Base-by-base conservation (phyloP, 1,284 basidiomycete genomes). In the Cryptococcus amylolentus region DNA sequence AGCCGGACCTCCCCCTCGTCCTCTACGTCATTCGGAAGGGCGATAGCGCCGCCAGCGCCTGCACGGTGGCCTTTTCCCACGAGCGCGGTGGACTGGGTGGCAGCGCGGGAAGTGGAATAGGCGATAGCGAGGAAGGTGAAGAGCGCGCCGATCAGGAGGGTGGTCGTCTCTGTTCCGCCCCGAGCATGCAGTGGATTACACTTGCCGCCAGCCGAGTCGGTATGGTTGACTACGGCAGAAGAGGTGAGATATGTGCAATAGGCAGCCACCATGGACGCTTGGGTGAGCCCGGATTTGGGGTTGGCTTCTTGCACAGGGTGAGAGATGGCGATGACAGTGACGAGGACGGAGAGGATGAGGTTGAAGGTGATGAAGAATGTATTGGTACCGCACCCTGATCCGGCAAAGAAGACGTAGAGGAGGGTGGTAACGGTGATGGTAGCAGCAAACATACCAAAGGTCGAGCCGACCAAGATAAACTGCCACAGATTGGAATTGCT, bases 101-200 rank as follows among this genome's bases (percentile, higher is more conserved):
- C 95, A 2, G 96, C 95, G 47, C 96, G 83, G 23, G 88, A 91
- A 0, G 95, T 98, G 23, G 93, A 96, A 75, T 98, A 98, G 10
- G 96, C 95, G 65, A 98, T 97, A 3, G 96, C 94, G 47, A 98
- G 78, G 83, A 99, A 98, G 1, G 95, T 99, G 78, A 99, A 97
- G 14, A 93, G 77, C 5, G 91, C 96, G 44, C 95, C 96, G 44
- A 98, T 81, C 27, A 98, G 82, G 37, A 95, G 86, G 1, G 91
- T 89, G 3, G 91, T 93, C 23, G 87, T 93, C 61, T 88, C 86
- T 1, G 93, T 89, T 81, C 86, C 63, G 80, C 83, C 43, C 39
- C 67, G 63, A 23, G 70, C 71, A 54, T 78, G 81, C 18, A 98
- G 81, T 0, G 96, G 95, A 75, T 98, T 98, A 81, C 95, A 98